Base-by-base conservation (phyloP, 768 basidiomycete genomes). In the Mycena polygramma region DNA sequence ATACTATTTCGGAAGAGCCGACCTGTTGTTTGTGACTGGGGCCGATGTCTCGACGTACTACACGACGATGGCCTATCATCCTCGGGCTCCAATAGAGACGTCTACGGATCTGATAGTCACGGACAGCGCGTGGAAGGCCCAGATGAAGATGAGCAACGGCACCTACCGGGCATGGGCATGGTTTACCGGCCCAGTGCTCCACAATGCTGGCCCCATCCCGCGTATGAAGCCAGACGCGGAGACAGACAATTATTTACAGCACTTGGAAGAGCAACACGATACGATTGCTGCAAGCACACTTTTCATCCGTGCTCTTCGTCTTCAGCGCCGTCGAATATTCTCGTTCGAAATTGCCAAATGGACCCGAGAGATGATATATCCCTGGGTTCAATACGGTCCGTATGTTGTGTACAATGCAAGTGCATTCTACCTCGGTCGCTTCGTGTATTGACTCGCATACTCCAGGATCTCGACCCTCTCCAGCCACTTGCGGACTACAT, bases 401-500 rank as follows among this genome's bases (percentile, higher is more conserved):
- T 30, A 30, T 30, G 30, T 30, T 30, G 30, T 30, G 30, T 30
- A 30, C 30, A 30, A 30, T 30, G 30, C 6, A 6, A 2, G 30
- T 30, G 30, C 30, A 30, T 30, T 30, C 30, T 11, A 46, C 20
- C 45, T 46, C 45, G 45, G 3, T 46, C 45, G 45, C 4, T 14
- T 14, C 45, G 30, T 55, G 15, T 36, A 30, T 30, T 37, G 13
- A 10, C 13, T 55, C 24, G 19, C 35, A 55, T 30, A 6, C 2
- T 30, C 2, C 6, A 30, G 54, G 54, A 55, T 20, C 15, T 55
- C 6, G 54, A 55, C 19, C 36, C 54, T 5, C 36, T 55, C 15
- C 35, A 55, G 14, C 54, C 54, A 37, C 14, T 55, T 37, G 54
- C 54, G 36, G 54, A 55, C 19, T 55, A 55, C 36, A 55, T 55